Base-by-base conservation (phyloP, 2,329 filamentous ascomycete genomes). In the Grosmannia huntii region DNA sequence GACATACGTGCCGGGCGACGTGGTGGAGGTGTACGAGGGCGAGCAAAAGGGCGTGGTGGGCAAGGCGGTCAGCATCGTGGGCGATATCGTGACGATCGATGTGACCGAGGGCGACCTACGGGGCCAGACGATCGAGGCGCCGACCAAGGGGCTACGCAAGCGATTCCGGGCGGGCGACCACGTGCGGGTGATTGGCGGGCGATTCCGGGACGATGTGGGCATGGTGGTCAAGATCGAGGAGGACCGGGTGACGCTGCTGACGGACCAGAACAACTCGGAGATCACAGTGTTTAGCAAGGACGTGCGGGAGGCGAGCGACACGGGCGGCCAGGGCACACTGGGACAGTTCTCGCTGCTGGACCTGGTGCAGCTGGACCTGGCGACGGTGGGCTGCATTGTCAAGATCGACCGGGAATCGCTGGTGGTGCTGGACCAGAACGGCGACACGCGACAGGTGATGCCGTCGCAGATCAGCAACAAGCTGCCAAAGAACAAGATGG, bases 241-340 rank as follows among this genome's bases (percentile, higher is more conserved):
- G 60, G 94, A 99, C 69, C 85, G 89, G 46, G 90, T 99, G 59
- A 97, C 94, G 1, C 77, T 99, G 63, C 76, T 99, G 63, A 96
- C 89, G 53, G 94, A 99, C 72, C 90, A 94, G 69, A 94, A 84
- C 61, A 92, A 94, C 71, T 85, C 86, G 56, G 94, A 99, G 69
- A 90, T 99, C 65, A 96, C 91, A 0, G 94, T 99, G 38, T 99
- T 99, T 69, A 96, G 92, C 75, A 96, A 95, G 70, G 94, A 99
- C 73, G 75, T 99, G 61, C 84, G 95, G 64, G 89, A 96, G 71
- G 94, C 94, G 31, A 90, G 89, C 58, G 94, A 97, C 68, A 90
- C 90, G 65, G 91, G 90, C 62, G 90, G 89, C 19, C 85, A 91
- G 67, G 87, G 89, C 31, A 83, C 84, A 36, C 75, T 92, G n/a